Conservation (phyloP, 78 protist genomes). For the Anaeramoeba flamelloides region DNA sequence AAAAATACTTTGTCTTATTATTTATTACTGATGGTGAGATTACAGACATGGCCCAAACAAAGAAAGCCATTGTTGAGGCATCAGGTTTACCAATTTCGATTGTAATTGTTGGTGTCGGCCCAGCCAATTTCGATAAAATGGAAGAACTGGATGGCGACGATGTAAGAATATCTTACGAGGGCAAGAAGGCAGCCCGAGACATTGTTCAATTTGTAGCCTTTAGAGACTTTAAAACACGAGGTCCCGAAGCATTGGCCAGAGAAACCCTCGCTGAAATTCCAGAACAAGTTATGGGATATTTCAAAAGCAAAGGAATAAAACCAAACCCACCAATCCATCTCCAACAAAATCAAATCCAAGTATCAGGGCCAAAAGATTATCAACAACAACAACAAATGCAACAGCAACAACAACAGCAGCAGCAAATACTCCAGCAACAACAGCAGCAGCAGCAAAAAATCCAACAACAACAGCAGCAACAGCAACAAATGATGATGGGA, state of each 20-base stretch:
- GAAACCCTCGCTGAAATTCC: constrained; percentile 13
- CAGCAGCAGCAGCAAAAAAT: too few relatives aligned
- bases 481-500: too few relatives aligned
- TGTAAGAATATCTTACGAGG: background rate
- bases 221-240: constrained; percentile 10
- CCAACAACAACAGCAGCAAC: too few relatives aligned
- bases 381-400: too few relatives aligned
- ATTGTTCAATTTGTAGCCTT: constrained; percentile 20
- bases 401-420: too few relatives aligned
- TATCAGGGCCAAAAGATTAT: too few relatives aligned
- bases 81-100: constrained; percentile 26
- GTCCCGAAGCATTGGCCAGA: constrained; percentile 14
- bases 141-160: constrained; percentile 11
- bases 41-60: constrained; percentile 15
- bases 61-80: constrained; percentile 11
- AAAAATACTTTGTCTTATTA: constrained; percentile 9
- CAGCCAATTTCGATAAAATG: constrained; percentile 12
- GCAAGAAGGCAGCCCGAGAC: constrained; percentile 6
- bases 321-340: too few relatives aligned
- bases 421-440: too few relatives aligned
- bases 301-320: constrained; percentile 15
- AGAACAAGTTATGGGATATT: constrained; percentile 8
- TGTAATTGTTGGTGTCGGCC: constrained; percentile 28
- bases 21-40: constrained; percentile 25
- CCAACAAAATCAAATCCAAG: too few relatives aligned